Percentiles rank a stretch among this genome's conserved stretches.
Conservation (phyloP, 768 basidiomycete species). For the Thelephora ganbajun region DNA sequence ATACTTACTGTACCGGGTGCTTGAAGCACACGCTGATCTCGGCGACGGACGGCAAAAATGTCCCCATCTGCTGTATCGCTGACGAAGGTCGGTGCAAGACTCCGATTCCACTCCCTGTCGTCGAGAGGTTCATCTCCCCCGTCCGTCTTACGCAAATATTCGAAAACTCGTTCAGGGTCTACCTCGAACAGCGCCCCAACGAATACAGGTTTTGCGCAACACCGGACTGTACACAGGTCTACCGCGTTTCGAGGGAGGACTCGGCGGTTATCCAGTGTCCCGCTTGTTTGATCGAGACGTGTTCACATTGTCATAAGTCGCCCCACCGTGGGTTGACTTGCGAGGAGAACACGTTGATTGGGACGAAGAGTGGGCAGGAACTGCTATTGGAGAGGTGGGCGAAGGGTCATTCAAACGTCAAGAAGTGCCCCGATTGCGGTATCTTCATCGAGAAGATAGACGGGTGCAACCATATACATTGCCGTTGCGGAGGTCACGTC, state of each 20-base stretch:
- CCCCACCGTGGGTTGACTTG: background rate
- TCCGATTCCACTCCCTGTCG: slow-evolving; percentile 9
- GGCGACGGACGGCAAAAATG: slow-evolving; percentile 22
- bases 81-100: slow-evolving; percentile 5
- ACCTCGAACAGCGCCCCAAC: background rate
- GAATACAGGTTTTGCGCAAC: slow-evolving; percentile 9
- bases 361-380: background rate
- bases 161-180: background rate
- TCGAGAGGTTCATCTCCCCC: slow-evolving; percentile 7
- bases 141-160: background rate
- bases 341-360: background rate
- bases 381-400: background rate
- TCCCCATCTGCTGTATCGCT: slow-evolving; percentile 17
- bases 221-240: slow-evolving; percentile 1
- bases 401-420: background rate
- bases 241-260: background rate
- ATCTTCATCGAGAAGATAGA: background rate
- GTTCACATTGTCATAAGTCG: background rate
- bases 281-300: background rate
- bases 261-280: background rate
- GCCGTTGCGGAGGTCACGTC: background rate
- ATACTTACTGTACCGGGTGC: slow-evolving; percentile 36
- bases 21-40: slow-evolving; percentile 31
- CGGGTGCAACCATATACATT: slow-evolving; percentile 1
- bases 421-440: background rate